Base-by-base conservation (phyloP, 192 early-diverging fungal species). In the Pilaira anomala region DNA sequence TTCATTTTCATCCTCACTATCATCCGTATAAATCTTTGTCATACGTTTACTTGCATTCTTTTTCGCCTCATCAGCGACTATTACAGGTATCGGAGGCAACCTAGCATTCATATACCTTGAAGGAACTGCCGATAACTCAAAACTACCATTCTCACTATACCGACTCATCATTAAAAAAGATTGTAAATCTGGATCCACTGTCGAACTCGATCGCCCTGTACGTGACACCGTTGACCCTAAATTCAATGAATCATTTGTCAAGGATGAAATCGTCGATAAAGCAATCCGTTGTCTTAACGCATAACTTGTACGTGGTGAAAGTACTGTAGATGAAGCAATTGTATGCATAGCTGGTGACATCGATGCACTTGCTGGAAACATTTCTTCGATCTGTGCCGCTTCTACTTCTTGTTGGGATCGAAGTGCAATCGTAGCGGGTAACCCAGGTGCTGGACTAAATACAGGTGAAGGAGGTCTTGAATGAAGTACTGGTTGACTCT, bases 401-500 rank as follows among this genome's bases (percentile, higher is more conserved):
- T 21, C 21, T 25, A 24, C 13, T 18, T 71, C 49, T 19, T 65
- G 33, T 7, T 57, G 68, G 2, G 57, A 48, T 16, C 58, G 63
- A 13, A 71, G 41, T 16, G 59, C 28, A 16, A 62, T 71, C 0
- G 61, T 65, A 13, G 56, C 63, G 3, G 69, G 69, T 48, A 71
- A 30, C 4, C 63, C 69, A 36, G 69, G 69, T 11, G 58, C 69
- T 16, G 57, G 63, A 24, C 69, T 63, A 41, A 63, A 58, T 14
- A 63, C 60, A 16, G 69, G 69, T 26, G 69, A 65, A 13, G 69
- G 63, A n/a, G 69, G 69, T 40, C 69, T 55, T 28, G 62, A 63
- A 19, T 44, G 49, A 3, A 71, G 16, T 13, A 49, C 60, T 5
- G 45, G 63, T 8, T 51, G 55, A 13, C 63, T 71, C 40, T 29